Conservation (phyloP, 768 basidiomycete species). For the Tricholoma hemisulphureum region DNA sequence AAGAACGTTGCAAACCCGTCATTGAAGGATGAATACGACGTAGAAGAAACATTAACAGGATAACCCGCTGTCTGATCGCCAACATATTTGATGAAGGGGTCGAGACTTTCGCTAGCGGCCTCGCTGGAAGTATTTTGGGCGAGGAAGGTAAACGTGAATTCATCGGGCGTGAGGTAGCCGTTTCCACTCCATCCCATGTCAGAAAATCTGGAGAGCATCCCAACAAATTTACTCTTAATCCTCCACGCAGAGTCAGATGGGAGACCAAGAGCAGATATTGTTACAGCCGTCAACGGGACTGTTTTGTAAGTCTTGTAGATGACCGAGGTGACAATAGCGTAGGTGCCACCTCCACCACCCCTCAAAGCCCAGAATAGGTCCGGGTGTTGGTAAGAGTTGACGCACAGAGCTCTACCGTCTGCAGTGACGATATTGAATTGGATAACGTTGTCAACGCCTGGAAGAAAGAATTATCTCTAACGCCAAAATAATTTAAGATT, state of each 20-base stretch:
- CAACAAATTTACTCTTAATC: background rate
- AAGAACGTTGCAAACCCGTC: background rate
- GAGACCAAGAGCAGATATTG: background rate
- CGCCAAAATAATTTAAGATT: background rate
- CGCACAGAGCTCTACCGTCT: constrained; percentile 36
- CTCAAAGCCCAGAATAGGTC: constrained; percentile 47
- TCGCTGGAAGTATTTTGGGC: background rate
- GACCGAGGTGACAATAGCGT: constrained; percentile 13
- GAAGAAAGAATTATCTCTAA: background rate
- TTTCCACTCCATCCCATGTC: background rate
- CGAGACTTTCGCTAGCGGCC: background rate
- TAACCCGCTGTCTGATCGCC: background rate
- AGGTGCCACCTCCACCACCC: constrained; percentile 40
- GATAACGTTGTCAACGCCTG: constrained; percentile 27
- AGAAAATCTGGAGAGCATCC: background rate
- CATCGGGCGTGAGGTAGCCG: background rate
- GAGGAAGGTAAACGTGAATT: background rate
- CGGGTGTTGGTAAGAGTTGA: constrained; percentile 36
- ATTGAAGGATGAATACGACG: constrained; percentile 8
- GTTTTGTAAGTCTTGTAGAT: background rate
- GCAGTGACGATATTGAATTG: constrained; percentile 43
- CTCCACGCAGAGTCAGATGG: background rate
- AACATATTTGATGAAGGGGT: background rate
- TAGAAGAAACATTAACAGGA: constrained; percentile 19
- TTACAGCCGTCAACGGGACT: background rate